Base-by-base conservation (phyloP, 2,329 filamentous ascomycete genomes). In the Aciculosporium take region DNA sequence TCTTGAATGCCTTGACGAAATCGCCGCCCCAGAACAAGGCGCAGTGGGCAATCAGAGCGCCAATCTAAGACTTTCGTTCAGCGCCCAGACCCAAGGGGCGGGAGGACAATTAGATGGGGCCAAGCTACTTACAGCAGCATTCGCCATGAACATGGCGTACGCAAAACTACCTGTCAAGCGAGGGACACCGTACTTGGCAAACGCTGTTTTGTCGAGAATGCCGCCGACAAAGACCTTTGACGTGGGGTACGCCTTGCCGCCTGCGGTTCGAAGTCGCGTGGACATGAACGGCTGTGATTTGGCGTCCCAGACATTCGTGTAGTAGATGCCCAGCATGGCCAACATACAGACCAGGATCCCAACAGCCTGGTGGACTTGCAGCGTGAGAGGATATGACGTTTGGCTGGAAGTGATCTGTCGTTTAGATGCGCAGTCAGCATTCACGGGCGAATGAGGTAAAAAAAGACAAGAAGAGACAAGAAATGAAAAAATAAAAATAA, bases 21-120 rank as follows among this genome's bases (percentile, higher is more conserved):
- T 76, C 73, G 4, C 61, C 60, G 3, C 72, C 68, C 69, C 69
- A 76, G 50, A 77, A 76, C 5, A 75, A 51, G 38, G 68, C 43
- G 45, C 64, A 67, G 45, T 76, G 72, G 3, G 61, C 52, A 23
- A 75, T 57, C 20, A 76, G 51, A 5, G 72, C 73, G 2, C 72
- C 72, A 37, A 76, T 76, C 64, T 70, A 44, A 2, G 21, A 2
- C 15, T 27, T 30, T 13, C 17, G 10, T 4, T 17, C 12, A 12
- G 32, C 12, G 6, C 32, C 4, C 3, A 7, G 6, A 12, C 8
- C 5, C 4, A 23, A 8, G 7, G 7, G n/a, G n/a, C n/a, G n/a
- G n/a, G n/a, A n/a, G n/a, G n/a, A n/a, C n/a, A n/a, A n/a, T n/a
- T n/a, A n/a, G n/a, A n/a, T n/a, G n/a, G n/a, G n/a, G 8, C 9